phyloP scores from a whole-genome alignment of 2,329 filamentous ascomycete genomes.

The Xylaria sp. region DNA sequence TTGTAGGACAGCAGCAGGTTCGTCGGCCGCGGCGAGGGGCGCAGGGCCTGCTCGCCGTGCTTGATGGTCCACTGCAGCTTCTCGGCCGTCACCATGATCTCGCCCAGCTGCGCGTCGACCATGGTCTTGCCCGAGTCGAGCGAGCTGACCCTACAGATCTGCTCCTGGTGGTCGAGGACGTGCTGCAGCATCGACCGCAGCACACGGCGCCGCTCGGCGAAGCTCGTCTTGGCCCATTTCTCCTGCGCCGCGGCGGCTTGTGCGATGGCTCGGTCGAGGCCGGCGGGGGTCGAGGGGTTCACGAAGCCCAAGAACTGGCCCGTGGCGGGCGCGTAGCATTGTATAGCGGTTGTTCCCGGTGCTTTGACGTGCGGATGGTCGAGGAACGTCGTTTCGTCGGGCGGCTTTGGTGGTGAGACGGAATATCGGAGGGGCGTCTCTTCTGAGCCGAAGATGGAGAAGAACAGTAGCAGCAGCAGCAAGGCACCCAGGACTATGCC shows the following conservation, averaged over 20 bases:
- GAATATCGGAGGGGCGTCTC: constrained; percentile 60
- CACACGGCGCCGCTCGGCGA: constrained; percentile 77
- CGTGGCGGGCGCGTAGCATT: constrained; percentile 89
- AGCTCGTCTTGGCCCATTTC: constrained; percentile 78
- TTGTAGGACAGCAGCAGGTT: constrained; percentile 97
- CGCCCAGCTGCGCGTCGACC: constrained; percentile 90
- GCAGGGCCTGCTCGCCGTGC: constrained; percentile 83
- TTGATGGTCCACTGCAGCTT: constrained; percentile 93
- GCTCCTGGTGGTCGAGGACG: constrained; percentile 85
- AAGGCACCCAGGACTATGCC: constrained; percentile 29
- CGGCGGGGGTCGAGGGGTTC: constrained; percentile 75
- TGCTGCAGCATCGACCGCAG: constrained; percentile 81
- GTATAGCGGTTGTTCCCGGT: constrained; percentile 70
- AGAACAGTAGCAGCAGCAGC: constrained; percentile 33
- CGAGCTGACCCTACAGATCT: constrained; percentile 83
- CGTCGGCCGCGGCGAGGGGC: constrained; percentile 75
- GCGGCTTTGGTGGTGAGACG: constrained; percentile 66
- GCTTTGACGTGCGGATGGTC: constrained; percentile 67
- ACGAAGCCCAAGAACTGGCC: constrained; percentile 80
- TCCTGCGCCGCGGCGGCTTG: constrained; percentile 76
- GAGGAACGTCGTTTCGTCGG: constrained; percentile 62
- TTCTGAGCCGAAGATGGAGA: constrained; percentile 31
- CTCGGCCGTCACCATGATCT: constrained; percentile 92
- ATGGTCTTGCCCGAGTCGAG: constrained; percentile 96
- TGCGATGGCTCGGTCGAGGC: constrained; percentile 79